Percentiles rank a stretch among this genome's conserved stretches.
These are phyloP conservation scores for Wallemia ichthyophaga DNA, from an alignment of 1,284 basidiomycete genomes.

Conservation along the genomic window DNA sequence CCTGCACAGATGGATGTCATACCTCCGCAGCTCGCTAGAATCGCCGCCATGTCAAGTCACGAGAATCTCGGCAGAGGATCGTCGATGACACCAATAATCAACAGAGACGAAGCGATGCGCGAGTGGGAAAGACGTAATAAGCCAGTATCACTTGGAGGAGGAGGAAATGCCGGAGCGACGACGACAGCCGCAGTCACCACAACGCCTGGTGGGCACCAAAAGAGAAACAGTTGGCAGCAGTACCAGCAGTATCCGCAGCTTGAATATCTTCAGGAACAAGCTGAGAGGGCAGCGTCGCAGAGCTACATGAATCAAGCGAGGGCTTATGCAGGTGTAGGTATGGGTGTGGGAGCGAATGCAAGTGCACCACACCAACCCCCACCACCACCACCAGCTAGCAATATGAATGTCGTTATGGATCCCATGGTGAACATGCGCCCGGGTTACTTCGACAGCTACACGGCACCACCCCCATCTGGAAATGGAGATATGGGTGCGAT, in stretches of 20 bases:
- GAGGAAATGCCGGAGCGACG: too few relatives aligned
- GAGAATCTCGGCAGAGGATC: conserved; percentile 1
- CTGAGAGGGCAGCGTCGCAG: conserved; percentile 15
- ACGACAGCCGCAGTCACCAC: too few relatives aligned
- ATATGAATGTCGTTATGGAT: not conserved
- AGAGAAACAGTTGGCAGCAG: conserved; percentile 19
- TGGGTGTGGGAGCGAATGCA: too few relatives aligned
- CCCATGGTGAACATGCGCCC: not conserved
- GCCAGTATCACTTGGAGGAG: conserved; percentile 9
- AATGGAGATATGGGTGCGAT: not conserved
- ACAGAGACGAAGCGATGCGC: conserved; percentile 59
- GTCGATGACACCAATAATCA: conserved; percentile 55
- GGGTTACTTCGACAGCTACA: conserved; percentile 5
- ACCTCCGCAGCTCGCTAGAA: conserved; percentile 59
- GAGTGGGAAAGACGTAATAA: conserved; percentile 57
- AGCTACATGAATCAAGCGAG: conserved; percentile 6
- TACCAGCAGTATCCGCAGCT: conserved; percentile 63
- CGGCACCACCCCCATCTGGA: conserved; percentile 5
- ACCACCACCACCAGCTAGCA: not conserved
- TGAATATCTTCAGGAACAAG: conserved; percentile 69
- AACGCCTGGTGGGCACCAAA: conserved; percentile 21
- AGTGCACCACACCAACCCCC: not conserved
- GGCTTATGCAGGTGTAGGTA: not conserved
- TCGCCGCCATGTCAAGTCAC: conserved; percentile 45
- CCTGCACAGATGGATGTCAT: conserved; percentile 44